Conservation (phyloP, 306 rosid species). For the Quercus agrifolia region DNA sequence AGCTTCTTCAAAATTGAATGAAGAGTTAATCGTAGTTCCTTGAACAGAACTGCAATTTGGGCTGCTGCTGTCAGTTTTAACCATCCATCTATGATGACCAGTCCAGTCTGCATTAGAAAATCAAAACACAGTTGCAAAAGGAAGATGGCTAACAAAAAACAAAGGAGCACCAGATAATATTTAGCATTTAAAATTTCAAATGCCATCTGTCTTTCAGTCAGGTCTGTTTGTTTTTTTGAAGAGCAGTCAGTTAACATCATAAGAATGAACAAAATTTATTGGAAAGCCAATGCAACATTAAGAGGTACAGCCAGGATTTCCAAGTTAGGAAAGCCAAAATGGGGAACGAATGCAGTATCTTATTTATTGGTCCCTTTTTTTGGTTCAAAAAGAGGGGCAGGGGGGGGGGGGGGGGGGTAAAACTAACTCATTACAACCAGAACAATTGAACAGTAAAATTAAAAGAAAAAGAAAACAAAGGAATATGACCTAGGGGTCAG, state of each 20-base stretch:
- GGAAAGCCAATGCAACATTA: neutral
- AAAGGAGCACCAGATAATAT: neutral
- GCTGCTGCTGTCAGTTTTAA: conserved; percentile 91
- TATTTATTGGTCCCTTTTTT: too few species aligned
- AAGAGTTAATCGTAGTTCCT: conserved; percentile 77
- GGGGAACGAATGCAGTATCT: neutral
- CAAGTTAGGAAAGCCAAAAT: neutral
- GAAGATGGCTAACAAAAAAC: neutral
- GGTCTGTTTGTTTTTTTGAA: neutral
- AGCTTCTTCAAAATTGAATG: conserved; percentile 78
- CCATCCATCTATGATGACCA: conserved; percentile 87
- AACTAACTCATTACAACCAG: too few species aligned
- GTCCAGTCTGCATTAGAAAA: conserved; percentile 49
- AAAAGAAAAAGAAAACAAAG: too few species aligned
- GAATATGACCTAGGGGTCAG: too few species aligned
- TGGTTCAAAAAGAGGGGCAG: rapidly evolving
- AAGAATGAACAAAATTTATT: neutral
- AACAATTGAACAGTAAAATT: too few species aligned
- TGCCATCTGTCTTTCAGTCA: neutral
- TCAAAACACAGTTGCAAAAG: neutral
- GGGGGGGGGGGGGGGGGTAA: too few species aligned
- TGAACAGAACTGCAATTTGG: conserved; percentile 91
- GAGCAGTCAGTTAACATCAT: neutral
- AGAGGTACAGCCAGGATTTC: neutral
- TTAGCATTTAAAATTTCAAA: neutral